Evolutionary conservation across 2,329 filamentous ascomycete species (phyloP).

Genomic region (Rachicladosporium sp.): DNA sequence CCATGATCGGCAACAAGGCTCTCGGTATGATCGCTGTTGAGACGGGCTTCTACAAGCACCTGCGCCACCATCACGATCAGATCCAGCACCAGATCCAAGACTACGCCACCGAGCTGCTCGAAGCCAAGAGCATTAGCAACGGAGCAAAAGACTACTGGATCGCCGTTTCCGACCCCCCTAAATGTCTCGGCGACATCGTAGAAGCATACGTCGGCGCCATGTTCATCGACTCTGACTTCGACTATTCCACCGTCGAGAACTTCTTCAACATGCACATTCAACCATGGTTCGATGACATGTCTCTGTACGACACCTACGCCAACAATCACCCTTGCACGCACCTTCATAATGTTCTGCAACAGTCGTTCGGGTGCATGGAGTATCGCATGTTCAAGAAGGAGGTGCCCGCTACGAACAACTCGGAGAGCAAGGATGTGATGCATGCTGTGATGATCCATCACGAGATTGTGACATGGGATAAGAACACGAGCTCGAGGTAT

Average conservation of each 20-base stretch:
- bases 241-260: slow-evolving; percentile 56
- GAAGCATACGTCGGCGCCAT: slow-evolving; percentile 83
- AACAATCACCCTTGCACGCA: slow-evolving; percentile 69
- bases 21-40: slow-evolving; percentile 68
- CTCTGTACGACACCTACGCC: slow-evolving; percentile 74
- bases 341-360: slow-evolving; percentile 51
- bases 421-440: slow-evolving; percentile 38
- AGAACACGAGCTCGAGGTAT: slow-evolving; percentile 53
- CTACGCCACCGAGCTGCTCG: slow-evolving; percentile 46
- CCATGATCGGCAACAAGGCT: slow-evolving; percentile 97
- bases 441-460: slow-evolving; percentile 69
- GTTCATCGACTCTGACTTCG: slow-evolving; percentile 77
- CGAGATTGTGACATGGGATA: slow-evolving; percentile 48
- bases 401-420: slow-evolving; percentile 35
- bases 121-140: slow-evolving; percentile 37
- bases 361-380: slow-evolving; percentile 51
- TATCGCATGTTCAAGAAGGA: slow-evolving; percentile 46
- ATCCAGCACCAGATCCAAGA: slow-evolving; percentile 40
- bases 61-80: slow-evolving; percentile 42
- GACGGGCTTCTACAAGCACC: slow-evolving; percentile 63
- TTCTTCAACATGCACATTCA: slow-evolving; percentile 70
- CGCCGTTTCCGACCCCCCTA: slow-evolving; percentile 51
- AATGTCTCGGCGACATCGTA: slow-evolving; percentile 72
- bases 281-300: slow-evolving; percentile 76
- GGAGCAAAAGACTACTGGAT: slow-evolving; percentile 59